Base-by-base conservation (phyloP, 2,329 filamentous ascomycete genomes). In the Phialocephala subalpina region DNA sequence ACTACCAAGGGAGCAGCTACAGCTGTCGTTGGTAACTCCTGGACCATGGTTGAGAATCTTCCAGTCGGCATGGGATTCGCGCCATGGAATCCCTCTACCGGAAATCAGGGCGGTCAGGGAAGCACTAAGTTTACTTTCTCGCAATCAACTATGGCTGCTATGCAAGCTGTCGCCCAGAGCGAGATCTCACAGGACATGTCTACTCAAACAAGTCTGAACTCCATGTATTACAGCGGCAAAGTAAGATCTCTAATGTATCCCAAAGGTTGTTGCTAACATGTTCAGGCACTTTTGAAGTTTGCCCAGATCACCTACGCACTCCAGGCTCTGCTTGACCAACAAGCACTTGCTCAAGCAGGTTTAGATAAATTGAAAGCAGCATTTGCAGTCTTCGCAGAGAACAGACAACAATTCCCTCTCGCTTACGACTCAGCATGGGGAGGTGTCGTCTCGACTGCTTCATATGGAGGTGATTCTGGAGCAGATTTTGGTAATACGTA, bases 211-310 rank as follows among this genome's bases (percentile, higher is more conserved):
- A 87, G 96, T 69, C 82, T 92, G 40, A 87, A 95, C 76, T 97
- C 93, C 42, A 94, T 97, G 88, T 98, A 98, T 79, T 97, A 91
- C 78, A 92, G 92, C 72, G 96, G 96, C 72, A 98, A 95, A 83
- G 91, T 86, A 67, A 71, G 78, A 67, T n/a, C 16, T 8, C 14
- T 27, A 33, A 47, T 69, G 18, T 4, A 8, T 57, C 22, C 66
- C 60, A 40, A 60, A 58, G 16, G 71, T 80, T n/a, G 68, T 77
- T 40, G 81, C 52, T 58, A 38, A 82, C 68, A 60, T 38, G 53
- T 53, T 63, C 52, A 89, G 87, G 87, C 88, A 0, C 80, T 96
- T 20, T 90, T 89, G 68, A 95, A 95, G 76, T 94, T 93, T 77
- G 92, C 91, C 0, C 82, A 82, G 18, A 81, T 94, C 33, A 80